phyloP scores from a whole-genome alignment of 2,329 filamentous ascomycete species.

The Basipetospora chlamydospora region DNA sequence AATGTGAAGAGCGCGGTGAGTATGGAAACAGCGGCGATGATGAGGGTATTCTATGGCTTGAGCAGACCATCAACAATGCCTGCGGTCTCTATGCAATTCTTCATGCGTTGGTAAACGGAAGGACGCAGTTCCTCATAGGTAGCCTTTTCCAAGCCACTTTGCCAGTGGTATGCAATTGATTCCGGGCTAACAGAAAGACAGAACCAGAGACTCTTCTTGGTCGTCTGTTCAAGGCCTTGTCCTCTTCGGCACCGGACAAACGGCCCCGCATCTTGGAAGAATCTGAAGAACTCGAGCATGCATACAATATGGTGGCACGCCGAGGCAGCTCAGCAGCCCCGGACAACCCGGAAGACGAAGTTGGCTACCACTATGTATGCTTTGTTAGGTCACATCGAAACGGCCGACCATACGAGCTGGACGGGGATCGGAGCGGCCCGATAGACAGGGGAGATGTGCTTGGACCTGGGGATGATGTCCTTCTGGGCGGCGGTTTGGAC shows the following conservation, averaged over 20 bases:
- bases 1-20: conserved; percentile 11
- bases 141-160: background rate
- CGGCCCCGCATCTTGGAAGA: conserved; percentile 60
- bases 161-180: background rate
- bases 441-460: conserved; percentile 45
- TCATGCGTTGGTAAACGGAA: conserved; percentile 59
- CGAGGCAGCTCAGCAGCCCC: conserved; percentile 55
- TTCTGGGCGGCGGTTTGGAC: conserved; percentile 50
- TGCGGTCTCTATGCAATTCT: conserved; percentile 69
- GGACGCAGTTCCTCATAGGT: conserved; percentile 36
- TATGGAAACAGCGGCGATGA: conserved; percentile 20
- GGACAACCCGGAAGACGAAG: conserved; percentile 36
- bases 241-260: conserved; percentile 11
- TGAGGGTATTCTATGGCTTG: conserved; percentile 69
- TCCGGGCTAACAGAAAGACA: background rate
- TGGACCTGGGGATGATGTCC: conserved; percentile 40
- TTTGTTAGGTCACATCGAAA: conserved; percentile 54
- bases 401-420: conserved; percentile 61
- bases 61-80: conserved; percentile 70
- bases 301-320: conserved; percentile 55
- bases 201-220: background rate
- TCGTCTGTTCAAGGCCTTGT: background rate
- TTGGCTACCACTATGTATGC: conserved; percentile 67
- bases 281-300: conserved; percentile 53
- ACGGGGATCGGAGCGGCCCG: conserved; percentile 60